phyloP scores from a whole-genome alignment of 768 basidiomycete species.

The Megacollybia marginata region DNA sequence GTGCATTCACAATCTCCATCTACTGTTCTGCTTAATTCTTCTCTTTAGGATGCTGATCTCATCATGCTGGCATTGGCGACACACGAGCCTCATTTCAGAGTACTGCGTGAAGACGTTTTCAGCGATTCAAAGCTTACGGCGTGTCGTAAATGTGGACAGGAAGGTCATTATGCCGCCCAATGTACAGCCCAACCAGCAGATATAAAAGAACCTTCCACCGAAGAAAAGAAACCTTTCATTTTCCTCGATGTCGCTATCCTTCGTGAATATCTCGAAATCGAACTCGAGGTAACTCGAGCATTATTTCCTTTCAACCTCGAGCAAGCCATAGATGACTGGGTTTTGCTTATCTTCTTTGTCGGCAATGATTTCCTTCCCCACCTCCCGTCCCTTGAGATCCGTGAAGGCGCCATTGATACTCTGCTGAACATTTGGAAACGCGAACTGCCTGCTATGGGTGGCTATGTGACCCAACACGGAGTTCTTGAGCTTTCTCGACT shows the following conservation, averaged over 20 bases:
- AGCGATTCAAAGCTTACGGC: constrained; percentile 69
- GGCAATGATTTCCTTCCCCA: constrained; percentile 99
- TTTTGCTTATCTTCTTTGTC: constrained; percentile 98
- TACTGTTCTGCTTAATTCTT: constrained; percentile 7
- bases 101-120: constrained; percentile 97
- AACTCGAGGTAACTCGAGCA: constrained; percentile 74
- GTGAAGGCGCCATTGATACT: constrained; percentile 98
- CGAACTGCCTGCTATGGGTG: constrained; percentile 93
- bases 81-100: constrained; percentile 97
- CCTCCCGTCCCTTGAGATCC: constrained; percentile 95
- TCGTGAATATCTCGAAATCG: constrained; percentile 96
- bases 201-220: constrained; percentile 58
- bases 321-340: constrained; percentile 99
- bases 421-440: constrained; percentile 92
- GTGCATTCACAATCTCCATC: constrained; percentile 16
- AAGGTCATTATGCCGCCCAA: constrained; percentile 92
- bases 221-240: constrained; percentile 92
- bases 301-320: constrained; percentile 90
- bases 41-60: constrained; percentile 87
- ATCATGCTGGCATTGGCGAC: constrained; percentile 98
- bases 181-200: constrained; percentile 78
- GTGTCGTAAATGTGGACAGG: constrained; percentile 91
- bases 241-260: constrained; percentile 95
- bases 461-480: constrained; percentile 93
- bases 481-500: constrained; percentile 77